Percentiles rank a stretch among this genome's conserved stretches.
Evolutionary conservation across 106 monocot genomes (phyloP).

Genomic region (Xerophyta viscosa): DNA sequence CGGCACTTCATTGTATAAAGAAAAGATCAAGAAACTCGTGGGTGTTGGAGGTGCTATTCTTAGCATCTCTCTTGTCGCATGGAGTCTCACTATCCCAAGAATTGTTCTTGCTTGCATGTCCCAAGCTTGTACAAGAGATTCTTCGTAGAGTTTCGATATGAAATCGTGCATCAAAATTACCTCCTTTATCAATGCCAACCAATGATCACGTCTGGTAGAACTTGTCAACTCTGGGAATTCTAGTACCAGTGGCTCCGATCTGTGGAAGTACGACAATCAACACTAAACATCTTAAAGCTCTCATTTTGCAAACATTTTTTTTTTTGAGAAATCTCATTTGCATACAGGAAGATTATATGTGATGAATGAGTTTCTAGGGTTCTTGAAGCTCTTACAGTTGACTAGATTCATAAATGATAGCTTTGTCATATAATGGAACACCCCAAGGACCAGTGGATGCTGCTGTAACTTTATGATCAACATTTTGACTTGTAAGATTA

Average conservation of each 20-base stretch:
- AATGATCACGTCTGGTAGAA: constrained; percentile 79
- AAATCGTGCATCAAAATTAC: constrained; percentile 59
- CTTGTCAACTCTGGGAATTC: constrained; percentile 98
- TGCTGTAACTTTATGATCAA: constrained; percentile 56
- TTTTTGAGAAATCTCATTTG: too few species aligned
- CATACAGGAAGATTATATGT: too few species aligned
- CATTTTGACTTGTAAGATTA: constrained; percentile 35
- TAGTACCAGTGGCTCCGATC: constrained; percentile 55
- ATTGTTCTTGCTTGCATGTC: constrained; percentile 71
- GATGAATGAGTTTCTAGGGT: neutral
- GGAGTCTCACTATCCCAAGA: constrained; percentile 76
- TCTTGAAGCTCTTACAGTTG: constrained; percentile 25
- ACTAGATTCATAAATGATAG: constrained; percentile 52
- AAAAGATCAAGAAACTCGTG: constrained; percentile 69
- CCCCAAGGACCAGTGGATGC: constrained; percentile 90
- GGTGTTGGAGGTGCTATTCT: constrained; percentile 73
- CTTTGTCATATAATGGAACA: constrained; percentile 78
- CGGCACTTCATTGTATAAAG: constrained; percentile 71
- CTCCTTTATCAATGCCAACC: constrained; percentile 76
- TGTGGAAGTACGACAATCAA: constrained; percentile 23
- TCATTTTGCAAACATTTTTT: too few species aligned
- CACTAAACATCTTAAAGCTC: too few species aligned
- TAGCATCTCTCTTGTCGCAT: constrained; percentile 89
- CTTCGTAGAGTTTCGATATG: constrained; percentile 42
- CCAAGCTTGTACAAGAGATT: constrained; percentile 38